A percentile compares a stretch with the other conserved stretches of the same genome.
phyloP scores from a whole-genome alignment of 495 filamentous ascomycete species.

The Hypomontagnella monticulosa region DNA sequence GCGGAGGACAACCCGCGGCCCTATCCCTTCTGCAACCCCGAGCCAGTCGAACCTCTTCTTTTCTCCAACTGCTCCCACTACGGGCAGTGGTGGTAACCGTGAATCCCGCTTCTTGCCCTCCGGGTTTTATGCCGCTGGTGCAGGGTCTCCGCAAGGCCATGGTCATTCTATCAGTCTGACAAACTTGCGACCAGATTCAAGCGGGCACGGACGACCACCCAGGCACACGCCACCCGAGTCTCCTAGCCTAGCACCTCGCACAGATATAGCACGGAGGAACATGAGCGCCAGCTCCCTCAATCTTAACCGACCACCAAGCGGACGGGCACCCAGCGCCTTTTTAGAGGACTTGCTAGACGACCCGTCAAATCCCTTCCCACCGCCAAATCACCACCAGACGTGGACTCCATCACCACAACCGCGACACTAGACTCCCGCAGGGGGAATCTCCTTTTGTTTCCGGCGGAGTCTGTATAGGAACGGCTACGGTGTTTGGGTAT shows the following conservation, averaged over 20 bases:
- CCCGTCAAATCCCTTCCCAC: constrained; percentile 51
- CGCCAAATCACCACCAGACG: constrained; percentile 40
- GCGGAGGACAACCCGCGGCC: constrained; percentile 52
- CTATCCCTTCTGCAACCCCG: constrained; percentile 56
- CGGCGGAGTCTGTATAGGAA: constrained; percentile 27
- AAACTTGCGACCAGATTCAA: constrained; percentile 62
- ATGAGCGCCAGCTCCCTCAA: constrained; percentile 77
- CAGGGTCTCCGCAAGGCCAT: constrained; percentile 59
- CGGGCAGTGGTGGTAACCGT: constrained; percentile 60
- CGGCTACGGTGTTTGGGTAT: constrained; percentile 29
- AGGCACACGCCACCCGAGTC: constrained; percentile 66
- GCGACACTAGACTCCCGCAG: constrained; percentile 17
- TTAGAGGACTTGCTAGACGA: constrained; percentile 90
- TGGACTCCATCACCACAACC: constrained; percentile 39
- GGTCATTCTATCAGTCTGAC: constrained; percentile 63
- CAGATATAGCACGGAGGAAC: constrained; percentile 50
- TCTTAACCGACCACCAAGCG: constrained; percentile 70
- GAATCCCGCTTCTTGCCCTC: constrained; percentile 82
- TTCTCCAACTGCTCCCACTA: constrained; percentile 79
- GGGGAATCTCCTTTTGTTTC: constrained; percentile 9
- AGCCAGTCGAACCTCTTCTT: constrained; percentile 82
- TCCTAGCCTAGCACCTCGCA: constrained; percentile 57
- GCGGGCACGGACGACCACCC: constrained; percentile 58
- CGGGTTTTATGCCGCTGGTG: constrained; percentile 84
- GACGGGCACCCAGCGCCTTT: constrained; percentile 88